Percentiles rank a stretch among this genome's conserved stretches.
phyloP scores from a whole-genome alignment of 768 basidiomycete genomes.

The Sarcomyxa edulis region DNA sequence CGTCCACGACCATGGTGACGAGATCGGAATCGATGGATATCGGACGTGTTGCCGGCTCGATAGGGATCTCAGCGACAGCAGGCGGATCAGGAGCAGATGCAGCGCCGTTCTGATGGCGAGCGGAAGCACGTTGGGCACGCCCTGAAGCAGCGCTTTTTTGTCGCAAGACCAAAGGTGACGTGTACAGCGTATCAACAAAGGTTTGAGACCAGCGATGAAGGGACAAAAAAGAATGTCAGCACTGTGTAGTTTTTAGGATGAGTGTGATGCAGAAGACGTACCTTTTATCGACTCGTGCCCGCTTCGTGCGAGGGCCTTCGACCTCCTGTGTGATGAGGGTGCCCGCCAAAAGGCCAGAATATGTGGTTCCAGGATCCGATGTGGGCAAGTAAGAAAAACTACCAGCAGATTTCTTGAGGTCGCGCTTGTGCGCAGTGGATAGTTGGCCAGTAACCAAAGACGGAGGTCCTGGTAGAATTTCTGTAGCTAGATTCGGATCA shows the following conservation, averaged over 20 bases:
- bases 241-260: background rate
- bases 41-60: slow-evolving; percentile 34
- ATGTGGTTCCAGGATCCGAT: slow-evolving; percentile 85
- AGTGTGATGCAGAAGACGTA: slow-evolving; percentile 31
- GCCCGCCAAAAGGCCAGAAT: slow-evolving; percentile 69
- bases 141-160: slow-evolving; percentile 48
- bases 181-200: slow-evolving; percentile 6
- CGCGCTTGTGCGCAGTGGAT: slow-evolving; percentile 64
- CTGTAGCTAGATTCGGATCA: slow-evolving; percentile 78
- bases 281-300: slow-evolving; percentile 70
- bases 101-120: slow-evolving; percentile 55
- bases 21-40: slow-evolving; percentile 45
- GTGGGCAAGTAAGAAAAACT: slow-evolving; percentile 76
- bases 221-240: background rate
- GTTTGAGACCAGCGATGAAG: slow-evolving; percentile 18
- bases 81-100: slow-evolving; percentile 25
- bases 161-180: slow-evolving; percentile 13
- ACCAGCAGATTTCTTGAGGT: slow-evolving; percentile 70
- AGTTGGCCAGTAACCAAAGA: slow-evolving; percentile 68
- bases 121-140: slow-evolving; percentile 69
- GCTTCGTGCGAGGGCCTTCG: slow-evolving; percentile 67
- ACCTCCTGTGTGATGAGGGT: slow-evolving; percentile 51
- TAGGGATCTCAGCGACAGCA: slow-evolving; percentile 28
- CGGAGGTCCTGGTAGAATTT: slow-evolving; percentile 87
- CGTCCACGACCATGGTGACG: slow-evolving; percentile 39